Conservation (phyloP, 768 basidiomycete species). For the Suillus occidentalis region DNA sequence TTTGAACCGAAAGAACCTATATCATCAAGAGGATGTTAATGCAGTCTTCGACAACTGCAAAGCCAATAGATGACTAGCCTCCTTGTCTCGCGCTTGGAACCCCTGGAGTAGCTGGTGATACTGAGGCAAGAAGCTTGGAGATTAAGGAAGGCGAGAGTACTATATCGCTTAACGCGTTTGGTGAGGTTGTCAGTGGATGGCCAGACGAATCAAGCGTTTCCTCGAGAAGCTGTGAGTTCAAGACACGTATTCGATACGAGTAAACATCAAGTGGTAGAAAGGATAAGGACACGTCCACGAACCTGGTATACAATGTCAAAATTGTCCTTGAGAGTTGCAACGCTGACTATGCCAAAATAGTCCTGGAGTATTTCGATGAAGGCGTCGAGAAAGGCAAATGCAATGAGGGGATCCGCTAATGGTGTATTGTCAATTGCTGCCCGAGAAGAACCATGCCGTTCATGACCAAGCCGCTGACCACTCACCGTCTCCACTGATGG, state of each 20-base stretch:
- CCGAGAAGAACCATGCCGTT: background rate
- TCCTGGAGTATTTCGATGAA: conserved; percentile 83
- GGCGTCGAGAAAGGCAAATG: conserved; percentile 84
- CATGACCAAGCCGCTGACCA: conserved; percentile 13
- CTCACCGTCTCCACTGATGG: conserved; percentile 83
- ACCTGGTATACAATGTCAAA: conserved; percentile 97
- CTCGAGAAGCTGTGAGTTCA: conserved; percentile 70
- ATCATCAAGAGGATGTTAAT: background rate
- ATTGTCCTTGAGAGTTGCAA: conserved; percentile 80
- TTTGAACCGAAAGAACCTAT: conserved; percentile 36
- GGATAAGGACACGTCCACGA: conserved; percentile 16
- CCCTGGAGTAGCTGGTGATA: conserved; percentile 26
- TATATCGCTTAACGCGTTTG: conserved; percentile 89
- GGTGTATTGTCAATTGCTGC: background rate
- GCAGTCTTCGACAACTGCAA: background rate
- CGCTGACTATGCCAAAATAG: conserved; percentile 85
- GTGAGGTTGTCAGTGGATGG: conserved; percentile 87
- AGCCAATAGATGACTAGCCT: conserved; percentile 14
- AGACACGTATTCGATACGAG: background rate
- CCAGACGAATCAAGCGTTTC: conserved; percentile 95
- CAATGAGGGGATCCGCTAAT: conserved; percentile 85
- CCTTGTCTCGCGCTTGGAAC: conserved; percentile 27
- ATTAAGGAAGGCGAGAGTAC: conserved; percentile 89
- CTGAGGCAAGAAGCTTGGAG: conserved; percentile 57
- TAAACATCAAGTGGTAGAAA: background rate